These are phyloP conservation scores for Lignosus rhinocerotis DNA, from an alignment of 1,284 basidiomycete species.

Conservation along the genomic window DNA sequence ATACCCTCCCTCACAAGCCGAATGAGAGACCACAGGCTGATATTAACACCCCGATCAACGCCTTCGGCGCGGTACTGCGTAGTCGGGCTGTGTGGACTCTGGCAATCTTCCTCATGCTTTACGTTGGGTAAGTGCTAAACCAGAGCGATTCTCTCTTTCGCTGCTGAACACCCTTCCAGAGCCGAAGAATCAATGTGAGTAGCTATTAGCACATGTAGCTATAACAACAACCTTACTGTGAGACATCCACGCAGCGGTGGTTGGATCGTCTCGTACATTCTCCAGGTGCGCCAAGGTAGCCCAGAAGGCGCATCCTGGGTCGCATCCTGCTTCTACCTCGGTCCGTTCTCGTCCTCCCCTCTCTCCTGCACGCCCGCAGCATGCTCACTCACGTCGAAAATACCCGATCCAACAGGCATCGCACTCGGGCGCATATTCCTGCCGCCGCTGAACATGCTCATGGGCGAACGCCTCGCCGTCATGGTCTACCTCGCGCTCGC, in stretches of 20 bases:
- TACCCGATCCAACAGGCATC: slow-evolving; percentile 22
- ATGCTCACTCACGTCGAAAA: neutral
- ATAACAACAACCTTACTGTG: neutral
- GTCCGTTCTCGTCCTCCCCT: slow-evolving; percentile 10
- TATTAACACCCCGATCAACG: slow-evolving; percentile 1
- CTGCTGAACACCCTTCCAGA: slow-evolving; percentile 12
- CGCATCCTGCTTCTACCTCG: slow-evolving; percentile 35
- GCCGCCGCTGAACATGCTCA: slow-evolving; percentile 32
- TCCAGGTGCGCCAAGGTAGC: slow-evolving; percentile 32
- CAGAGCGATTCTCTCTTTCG: neutral
- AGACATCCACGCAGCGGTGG: slow-evolving; percentile 26
- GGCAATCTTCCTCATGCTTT: slow-evolving; percentile 35
- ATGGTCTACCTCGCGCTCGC: slow-evolving; percentile 34
- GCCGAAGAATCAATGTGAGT: slow-evolving; percentile 38
- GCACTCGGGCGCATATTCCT: slow-evolving; percentile 35
- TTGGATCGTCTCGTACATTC: slow-evolving; percentile 35
- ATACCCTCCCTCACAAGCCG: slow-evolving; percentile 25
- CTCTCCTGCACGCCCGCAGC: neutral
- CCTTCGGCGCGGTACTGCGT: slow-evolving; percentile 24
- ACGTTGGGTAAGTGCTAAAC: slow-evolving; percentile 29
- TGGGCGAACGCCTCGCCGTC: slow-evolving; percentile 35
- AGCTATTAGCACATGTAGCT: neutral
- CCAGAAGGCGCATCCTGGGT: slow-evolving; percentile 36
- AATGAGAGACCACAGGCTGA: slow-evolving; percentile 11
- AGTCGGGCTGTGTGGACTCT: slow-evolving; percentile 35